Conservation (phyloP, 2,329 filamentous ascomycete genomes). For the Venturia oleaginea region DNA sequence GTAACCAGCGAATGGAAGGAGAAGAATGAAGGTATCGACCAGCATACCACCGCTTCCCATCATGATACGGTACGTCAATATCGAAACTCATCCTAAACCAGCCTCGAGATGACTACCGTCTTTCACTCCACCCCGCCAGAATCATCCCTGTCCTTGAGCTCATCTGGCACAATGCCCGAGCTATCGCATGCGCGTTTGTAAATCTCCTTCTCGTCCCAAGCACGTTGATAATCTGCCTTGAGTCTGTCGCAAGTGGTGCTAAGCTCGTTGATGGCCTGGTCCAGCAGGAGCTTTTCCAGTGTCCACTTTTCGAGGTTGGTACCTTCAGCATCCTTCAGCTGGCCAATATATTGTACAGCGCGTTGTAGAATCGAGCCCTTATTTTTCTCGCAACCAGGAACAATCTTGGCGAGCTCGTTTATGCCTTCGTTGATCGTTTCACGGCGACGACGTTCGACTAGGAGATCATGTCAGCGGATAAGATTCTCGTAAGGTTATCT, state of each 20-base stretch:
- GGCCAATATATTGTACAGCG: conserved; percentile 86
- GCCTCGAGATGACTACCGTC: background rate
- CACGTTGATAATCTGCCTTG: conserved; percentile 68
- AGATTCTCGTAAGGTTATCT: conserved; percentile 15
- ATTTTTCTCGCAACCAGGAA: conserved; percentile 97
- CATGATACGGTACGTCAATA: background rate
- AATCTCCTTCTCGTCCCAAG: conserved; percentile 67
- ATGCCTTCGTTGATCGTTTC: conserved; percentile 99
- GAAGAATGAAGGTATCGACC: background rate
- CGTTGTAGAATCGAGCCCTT: conserved; percentile 94
- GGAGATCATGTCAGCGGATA: conserved; percentile 22
- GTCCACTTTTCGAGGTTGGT: conserved; percentile 95
- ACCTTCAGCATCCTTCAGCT: conserved; percentile 87
- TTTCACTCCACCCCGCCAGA: background rate
- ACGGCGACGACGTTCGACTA: conserved; percentile 89
- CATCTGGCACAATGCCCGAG: conserved; percentile 30
- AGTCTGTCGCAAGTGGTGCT: conserved; percentile 81
- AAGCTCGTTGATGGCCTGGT: conserved; percentile 82
- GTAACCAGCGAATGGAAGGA: background rate
- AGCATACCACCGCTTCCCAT: background rate
- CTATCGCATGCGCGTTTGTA: conserved; percentile 53
- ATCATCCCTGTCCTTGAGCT: conserved; percentile 32
- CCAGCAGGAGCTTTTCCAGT: conserved; percentile 78
- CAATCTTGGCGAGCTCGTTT: conserved; percentile 94
- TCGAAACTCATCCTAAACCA: background rate